Evolutionary conservation across 441 rosid species (phyloP).

Genomic region (Capsella rubella): DNA sequence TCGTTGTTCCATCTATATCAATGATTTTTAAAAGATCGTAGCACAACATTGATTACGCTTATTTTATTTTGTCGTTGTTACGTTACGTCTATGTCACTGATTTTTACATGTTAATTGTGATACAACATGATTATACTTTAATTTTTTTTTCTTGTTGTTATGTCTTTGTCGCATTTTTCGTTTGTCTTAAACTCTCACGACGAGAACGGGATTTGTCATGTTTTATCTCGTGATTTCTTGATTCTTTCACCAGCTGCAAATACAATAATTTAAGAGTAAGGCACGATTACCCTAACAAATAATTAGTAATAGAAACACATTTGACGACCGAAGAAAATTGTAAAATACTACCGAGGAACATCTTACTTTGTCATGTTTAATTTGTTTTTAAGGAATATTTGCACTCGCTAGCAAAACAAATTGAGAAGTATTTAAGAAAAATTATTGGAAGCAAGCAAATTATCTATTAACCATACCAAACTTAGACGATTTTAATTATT

Average conservation of each 20-base stretch:
- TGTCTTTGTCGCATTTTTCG: background rate
- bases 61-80: background rate
- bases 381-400: background rate
- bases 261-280: background rate
- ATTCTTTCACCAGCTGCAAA: background rate
- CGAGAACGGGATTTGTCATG: background rate
- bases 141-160: background rate
- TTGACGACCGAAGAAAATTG: background rate
- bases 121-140: background rate
- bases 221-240: conserved; percentile 3
- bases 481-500: background rate
- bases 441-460: background rate
- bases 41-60: background rate
- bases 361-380: background rate
- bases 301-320: background rate
- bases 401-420: background rate
- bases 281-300: background rate
- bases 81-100: background rate
- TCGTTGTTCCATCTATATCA: background rate
- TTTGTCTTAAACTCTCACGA: background rate
- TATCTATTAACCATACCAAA: background rate
- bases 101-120: background rate
- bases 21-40: background rate
- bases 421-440: background rate
- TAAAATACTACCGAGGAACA: background rate